Percentiles rank a stretch among this genome's conserved stretches.
phyloP scores from a whole-genome alignment of 177 flowering plant species.

The Vitis hybrid region DNA sequence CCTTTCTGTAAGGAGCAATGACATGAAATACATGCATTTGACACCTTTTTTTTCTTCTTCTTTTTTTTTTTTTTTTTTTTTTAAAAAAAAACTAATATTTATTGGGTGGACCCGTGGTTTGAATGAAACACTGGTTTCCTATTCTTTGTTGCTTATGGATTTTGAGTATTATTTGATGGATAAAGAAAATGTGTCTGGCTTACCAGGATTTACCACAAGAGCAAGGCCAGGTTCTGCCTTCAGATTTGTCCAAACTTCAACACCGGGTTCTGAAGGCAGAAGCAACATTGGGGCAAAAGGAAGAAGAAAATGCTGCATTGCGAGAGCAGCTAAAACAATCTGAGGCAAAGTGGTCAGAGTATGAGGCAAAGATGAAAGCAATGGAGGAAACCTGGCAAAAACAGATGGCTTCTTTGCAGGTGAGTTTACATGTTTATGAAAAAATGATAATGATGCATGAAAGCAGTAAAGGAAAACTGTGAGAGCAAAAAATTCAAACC shows the following conservation, averaged over 20 bases:
- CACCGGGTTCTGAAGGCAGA: conserved; percentile 61
- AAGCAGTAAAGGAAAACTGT: no score
- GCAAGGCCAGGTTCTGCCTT: conserved; percentile 33
- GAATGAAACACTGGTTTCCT: not conserved
- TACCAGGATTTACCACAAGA: conserved; percentile 44
- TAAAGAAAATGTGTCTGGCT: conserved; percentile 3
- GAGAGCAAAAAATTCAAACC: no score
- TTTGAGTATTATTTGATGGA: not conserved
- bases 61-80: no score
- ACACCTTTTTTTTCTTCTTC: no score
- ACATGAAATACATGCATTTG: no score
- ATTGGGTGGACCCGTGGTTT: no score
- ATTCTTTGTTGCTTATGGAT: not conserved
- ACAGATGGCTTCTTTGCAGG: conserved; percentile 84
- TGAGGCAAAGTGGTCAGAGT: conserved; percentile 67
- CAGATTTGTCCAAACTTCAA: conserved; percentile 60
- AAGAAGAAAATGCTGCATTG: conserved; percentile 73
- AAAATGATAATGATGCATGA: no score
- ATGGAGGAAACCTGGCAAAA: conserved; percentile 91
- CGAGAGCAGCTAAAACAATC: conserved; percentile 52
- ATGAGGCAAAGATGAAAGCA: conserved; percentile 79
- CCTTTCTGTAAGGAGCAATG: no score
- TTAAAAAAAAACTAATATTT: no score
- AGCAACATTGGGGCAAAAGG: conserved; percentile 60
- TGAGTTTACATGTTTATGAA: conserved; percentile 28